phyloP scores from a whole-genome alignment of 225 moss, liverwort and hornwort species.

The Physcomitrium patens region DNA sequence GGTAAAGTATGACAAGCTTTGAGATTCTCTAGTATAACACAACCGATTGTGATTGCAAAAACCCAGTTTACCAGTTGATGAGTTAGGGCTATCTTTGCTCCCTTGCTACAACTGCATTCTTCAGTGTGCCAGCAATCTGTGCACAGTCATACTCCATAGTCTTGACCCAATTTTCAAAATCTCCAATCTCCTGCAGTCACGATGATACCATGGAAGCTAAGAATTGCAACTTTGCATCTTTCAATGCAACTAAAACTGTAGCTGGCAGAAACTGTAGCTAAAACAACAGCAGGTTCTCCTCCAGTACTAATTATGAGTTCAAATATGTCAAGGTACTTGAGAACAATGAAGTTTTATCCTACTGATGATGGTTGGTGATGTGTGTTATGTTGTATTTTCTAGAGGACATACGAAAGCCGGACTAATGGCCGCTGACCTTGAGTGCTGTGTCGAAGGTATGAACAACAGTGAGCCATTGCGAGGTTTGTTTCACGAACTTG shows the following conservation, averaged over 20 bases:
- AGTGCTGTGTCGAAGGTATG: conserved; percentile 78
- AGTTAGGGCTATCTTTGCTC: conserved; percentile 18
- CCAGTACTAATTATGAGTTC: not conserved
- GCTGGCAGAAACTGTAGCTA: too few species aligned
- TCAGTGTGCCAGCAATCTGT: conserved; percentile 60
- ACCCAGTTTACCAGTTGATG: not conserved
- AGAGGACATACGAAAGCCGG: not conserved
- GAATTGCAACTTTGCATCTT: not conserved
- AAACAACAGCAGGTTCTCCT: not conserved
- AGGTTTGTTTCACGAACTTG: conserved; percentile 66
- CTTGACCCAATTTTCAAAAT: conserved; percentile 94
- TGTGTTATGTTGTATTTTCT: not conserved
- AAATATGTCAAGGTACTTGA: not conserved
- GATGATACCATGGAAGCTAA: conserved; percentile 1
- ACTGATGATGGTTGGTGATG: not conserved
- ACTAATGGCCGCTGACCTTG: conserved; percentile 50
- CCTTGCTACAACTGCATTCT: conserved; percentile 41
- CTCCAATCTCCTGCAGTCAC: conserved; percentile 78
- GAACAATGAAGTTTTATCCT: not conserved
- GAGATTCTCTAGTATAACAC: too few species aligned
- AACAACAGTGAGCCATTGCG: conserved; percentile 79
- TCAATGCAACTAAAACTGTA: not conserved
- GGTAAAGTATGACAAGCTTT: too few species aligned
- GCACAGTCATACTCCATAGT: conserved; percentile 86
- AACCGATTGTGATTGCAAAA: too few species aligned